phyloP scores from a whole-genome alignment of 495 filamentous ascomycete species.

The Penicillium silybi region DNA sequence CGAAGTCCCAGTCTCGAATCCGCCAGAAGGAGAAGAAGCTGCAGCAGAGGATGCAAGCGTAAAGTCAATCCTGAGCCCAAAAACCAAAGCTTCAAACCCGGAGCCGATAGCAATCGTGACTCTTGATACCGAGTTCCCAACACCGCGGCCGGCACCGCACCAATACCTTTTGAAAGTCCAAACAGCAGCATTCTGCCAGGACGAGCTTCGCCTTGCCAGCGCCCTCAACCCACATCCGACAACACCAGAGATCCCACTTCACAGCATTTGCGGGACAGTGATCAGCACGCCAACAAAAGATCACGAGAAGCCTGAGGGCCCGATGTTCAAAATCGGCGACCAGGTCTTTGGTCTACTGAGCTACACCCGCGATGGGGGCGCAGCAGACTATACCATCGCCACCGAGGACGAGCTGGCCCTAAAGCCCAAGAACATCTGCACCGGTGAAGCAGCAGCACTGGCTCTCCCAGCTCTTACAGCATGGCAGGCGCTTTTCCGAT shows the following conservation, averaged over 20 bases:
- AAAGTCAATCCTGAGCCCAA: conserved; percentile 1
- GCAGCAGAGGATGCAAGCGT: not conserved
- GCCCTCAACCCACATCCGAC: conserved; percentile 39
- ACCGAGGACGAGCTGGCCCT: conserved; percentile 46
- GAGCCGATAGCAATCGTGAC: conserved; percentile 13
- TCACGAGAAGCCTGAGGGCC: conserved; percentile 26
- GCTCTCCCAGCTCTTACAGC: conserved; percentile 53
- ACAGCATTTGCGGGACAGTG: conserved; percentile 54
- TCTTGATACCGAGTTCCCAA: conserved; percentile 37
- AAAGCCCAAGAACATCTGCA: conserved; percentile 45
- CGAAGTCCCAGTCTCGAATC: conserved; percentile 17
- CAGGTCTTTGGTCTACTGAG: conserved; percentile 50
- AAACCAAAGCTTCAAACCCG: conserved; percentile 11
- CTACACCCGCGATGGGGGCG: conserved; percentile 46
- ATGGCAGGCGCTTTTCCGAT: conserved; percentile 57
- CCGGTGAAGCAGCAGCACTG: conserved; percentile 48
- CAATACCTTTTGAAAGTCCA: conserved; percentile 60
- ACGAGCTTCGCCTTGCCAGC: conserved; percentile 48
- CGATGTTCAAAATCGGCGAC: conserved; percentile 47
- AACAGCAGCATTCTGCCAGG: conserved; percentile 52
- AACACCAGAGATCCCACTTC: conserved; percentile 49
- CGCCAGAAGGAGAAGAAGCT: not conserved
- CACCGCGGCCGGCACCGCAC: conserved; percentile 31
- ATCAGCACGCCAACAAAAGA: conserved; percentile 45
- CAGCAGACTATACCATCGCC: conserved; percentile 49